Evolutionary conservation across 441 rosid species (phyloP).

Genomic region (Populus trichocarpa): DNA sequence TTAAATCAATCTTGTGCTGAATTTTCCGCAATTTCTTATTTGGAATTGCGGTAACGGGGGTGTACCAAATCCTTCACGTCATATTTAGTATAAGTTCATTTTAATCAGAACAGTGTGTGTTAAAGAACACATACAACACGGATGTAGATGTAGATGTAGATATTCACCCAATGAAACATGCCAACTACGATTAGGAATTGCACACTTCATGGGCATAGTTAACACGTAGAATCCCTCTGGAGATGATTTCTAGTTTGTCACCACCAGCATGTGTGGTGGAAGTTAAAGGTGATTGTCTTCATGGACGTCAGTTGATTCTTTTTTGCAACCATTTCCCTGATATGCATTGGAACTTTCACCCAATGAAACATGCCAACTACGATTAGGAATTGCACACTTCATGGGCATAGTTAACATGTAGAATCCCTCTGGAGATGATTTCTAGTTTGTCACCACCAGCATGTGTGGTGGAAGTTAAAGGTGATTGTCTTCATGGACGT

Average conservation of each 20-base stretch:
- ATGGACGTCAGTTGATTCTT: not conserved
- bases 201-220: not conserved
- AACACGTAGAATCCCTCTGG: not conserved
- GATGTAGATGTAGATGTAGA: not conserved
- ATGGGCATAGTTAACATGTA: not conserved
- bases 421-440: not conserved
- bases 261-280: not conserved
- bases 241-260: not conserved
- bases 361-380: not conserved
- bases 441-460: not conserved
- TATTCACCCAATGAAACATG: not conserved
- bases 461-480: not conserved
- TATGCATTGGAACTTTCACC: conserved; percentile 3
- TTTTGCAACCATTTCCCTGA: not conserved
- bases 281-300: not conserved
- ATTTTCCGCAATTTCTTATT: not conserved
- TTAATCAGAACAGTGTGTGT: not conserved
- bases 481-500: not conserved
- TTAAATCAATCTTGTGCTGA: not conserved
- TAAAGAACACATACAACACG: not conserved
- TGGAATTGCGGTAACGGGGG: not conserved
- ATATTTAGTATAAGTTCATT: not conserved
- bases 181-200: not conserved
- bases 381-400: not conserved
- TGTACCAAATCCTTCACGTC: not conserved